These are phyloP conservation scores for Amyloporia xantha DNA, from an alignment of 768 basidiomycete species.

Conservation along the genomic window DNA sequence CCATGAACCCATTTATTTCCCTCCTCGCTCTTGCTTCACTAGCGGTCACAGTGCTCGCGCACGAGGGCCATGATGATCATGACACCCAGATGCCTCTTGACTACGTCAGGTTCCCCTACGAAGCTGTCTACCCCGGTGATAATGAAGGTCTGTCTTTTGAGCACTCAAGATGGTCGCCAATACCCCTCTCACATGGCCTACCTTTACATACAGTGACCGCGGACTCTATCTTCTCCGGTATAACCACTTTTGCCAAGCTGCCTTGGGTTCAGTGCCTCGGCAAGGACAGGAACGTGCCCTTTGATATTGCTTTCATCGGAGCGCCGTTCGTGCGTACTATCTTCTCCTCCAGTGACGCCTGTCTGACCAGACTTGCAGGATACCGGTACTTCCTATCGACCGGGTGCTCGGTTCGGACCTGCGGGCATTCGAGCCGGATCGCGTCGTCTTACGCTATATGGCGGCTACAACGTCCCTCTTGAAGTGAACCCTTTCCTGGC, in stretches of 20 bases:
- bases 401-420: constrained; percentile 83
- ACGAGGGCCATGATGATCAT: constrained; percentile 35
- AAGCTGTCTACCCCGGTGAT: constrained; percentile 49
- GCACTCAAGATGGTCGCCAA: not conserved
- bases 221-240: constrained; percentile 76
- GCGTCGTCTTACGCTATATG: constrained; percentile 66
- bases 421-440: constrained; percentile 77
- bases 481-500: constrained; percentile 64
- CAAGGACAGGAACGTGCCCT: constrained; percentile 44
- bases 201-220: constrained; percentile 62
- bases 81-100: constrained; percentile 56
- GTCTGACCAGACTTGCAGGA: constrained; percentile 35
- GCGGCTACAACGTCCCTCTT: constrained; percentile 75
- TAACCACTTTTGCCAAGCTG: constrained; percentile 82
- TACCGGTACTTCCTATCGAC: constrained; percentile 70
- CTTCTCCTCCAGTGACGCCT: not conserved
- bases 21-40: constrained; percentile 11
- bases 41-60: constrained; percentile 22
- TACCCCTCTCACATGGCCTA: not conserved
- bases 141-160: constrained; percentile 42
- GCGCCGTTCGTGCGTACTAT: constrained; percentile 57
- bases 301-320: constrained; percentile 81
- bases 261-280: constrained; percentile 78
- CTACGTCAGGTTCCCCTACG: constrained; percentile 61
- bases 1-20: constrained; percentile 1